Percentiles rank a stretch among this genome's conserved stretches.
Conservation (phyloP, 2,329 filamentous ascomycete genomes). For the Epicoccum sorghinum region DNA sequence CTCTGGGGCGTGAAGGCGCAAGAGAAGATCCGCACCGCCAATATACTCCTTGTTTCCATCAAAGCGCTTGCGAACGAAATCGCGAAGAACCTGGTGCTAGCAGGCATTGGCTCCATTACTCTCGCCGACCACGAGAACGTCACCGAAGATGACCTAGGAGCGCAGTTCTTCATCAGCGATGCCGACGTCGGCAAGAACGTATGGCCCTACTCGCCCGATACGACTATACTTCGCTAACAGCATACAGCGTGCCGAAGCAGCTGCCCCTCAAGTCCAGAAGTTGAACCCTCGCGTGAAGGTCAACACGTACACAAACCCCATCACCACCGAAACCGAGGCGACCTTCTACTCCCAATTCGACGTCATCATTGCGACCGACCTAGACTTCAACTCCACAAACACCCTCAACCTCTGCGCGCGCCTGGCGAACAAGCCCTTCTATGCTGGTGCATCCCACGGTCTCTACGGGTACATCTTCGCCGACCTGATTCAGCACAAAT, state of each 20-base stretch:
- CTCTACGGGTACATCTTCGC: slow-evolving; percentile 95
- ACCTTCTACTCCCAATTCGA: slow-evolving; percentile 82
- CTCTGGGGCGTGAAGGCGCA: slow-evolving; percentile 97
- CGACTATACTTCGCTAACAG: not conserved
- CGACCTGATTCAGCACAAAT: slow-evolving; percentile 89
- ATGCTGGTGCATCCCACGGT: slow-evolving; percentile 85
- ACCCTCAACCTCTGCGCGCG: slow-evolving; percentile 87
- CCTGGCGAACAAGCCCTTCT: slow-evolving; percentile 79
- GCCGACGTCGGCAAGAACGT: slow-evolving; percentile 76
- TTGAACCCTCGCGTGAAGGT: slow-evolving; percentile 89
- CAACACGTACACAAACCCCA: slow-evolving; percentile 69
- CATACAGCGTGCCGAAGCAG: slow-evolving; percentile 74
- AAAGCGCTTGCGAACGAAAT: slow-evolving; percentile 91
- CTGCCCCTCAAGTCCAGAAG: slow-evolving; percentile 76
- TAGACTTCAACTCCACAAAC: slow-evolving; percentile 74
- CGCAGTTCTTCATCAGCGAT: slow-evolving; percentile 74
- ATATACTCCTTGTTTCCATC: slow-evolving; percentile 87
- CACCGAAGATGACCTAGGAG: slow-evolving; percentile 75
- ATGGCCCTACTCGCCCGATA: slow-evolving; percentile 20
- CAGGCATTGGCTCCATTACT: slow-evolving; percentile 88
- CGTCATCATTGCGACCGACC: slow-evolving; percentile 87
- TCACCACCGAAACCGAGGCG: slow-evolving; percentile 64
- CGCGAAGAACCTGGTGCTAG: slow-evolving; percentile 95
- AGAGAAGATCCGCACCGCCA: slow-evolving; percentile 83
- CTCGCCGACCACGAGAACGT: slow-evolving; percentile 80